phyloP scores from a whole-genome alignment of 192 early-diverging fungal genomes.

The Entophlyctis helioformis region DNA sequence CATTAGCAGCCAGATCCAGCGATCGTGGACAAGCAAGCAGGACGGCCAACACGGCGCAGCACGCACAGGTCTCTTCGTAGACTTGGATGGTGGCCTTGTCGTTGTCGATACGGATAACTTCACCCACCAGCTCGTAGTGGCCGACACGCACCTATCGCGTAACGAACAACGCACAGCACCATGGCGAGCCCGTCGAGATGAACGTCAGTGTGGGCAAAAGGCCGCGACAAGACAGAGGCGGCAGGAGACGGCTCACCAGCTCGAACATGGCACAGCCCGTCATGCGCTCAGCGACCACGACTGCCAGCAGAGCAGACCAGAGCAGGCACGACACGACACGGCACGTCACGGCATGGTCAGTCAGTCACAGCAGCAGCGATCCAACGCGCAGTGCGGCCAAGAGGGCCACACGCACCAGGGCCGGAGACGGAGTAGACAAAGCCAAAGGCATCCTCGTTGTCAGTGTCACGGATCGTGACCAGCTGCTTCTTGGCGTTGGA shows the following conservation, averaged over 20 bases:
- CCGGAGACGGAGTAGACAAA: slow-evolving; percentile 96
- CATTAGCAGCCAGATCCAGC: too few species aligned
- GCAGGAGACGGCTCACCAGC: slow-evolving; percentile 65
- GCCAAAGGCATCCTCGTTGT: slow-evolving; percentile 78
- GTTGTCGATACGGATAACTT: slow-evolving; percentile 98
- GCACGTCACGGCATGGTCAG: too few species aligned
- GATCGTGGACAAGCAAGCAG: too few species aligned
- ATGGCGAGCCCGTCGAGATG: too few species aligned
- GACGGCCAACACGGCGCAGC: too few species aligned
- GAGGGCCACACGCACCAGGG: slow-evolving; percentile 59
- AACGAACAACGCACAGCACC: too few species aligned
- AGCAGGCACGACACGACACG: too few species aligned
- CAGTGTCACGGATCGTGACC: slow-evolving; percentile 74
- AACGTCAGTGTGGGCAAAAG: too few species aligned
- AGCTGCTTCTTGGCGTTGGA: slow-evolving; percentile 75
- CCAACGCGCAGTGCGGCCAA: too few species aligned
- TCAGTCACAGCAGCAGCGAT: too few species aligned
- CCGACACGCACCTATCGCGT: slow-evolving; percentile 79
- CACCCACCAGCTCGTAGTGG: slow-evolving; percentile 93
- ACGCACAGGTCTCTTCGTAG: slow-evolving; percentile 94
- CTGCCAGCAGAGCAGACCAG: too few species aligned
- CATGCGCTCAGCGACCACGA: slow-evolving; percentile 99
- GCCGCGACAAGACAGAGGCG: too few species aligned
- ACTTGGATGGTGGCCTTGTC: slow-evolving; percentile 99
- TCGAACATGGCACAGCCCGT: slow-evolving; percentile 95